Conservation (phyloP, 345 rosid genomes). For the Brassica nigra region DNA sequence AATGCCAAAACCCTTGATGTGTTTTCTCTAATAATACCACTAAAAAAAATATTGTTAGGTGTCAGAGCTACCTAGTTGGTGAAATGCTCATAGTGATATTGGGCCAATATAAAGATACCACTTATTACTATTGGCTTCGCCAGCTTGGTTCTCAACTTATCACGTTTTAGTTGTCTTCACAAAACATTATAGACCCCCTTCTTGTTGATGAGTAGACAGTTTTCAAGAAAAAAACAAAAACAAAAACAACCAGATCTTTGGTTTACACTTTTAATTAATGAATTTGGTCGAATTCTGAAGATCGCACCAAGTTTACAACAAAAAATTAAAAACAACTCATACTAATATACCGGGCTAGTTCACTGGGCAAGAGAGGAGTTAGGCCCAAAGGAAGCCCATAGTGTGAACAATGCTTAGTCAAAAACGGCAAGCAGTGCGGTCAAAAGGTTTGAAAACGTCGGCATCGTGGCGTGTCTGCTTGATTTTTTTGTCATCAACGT, state of each 20-base stretch:
- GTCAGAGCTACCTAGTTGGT: slow-evolving; percentile 22
- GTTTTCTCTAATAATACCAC: not conserved
- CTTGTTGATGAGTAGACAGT: not conserved
- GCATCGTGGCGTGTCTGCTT: slow-evolving; percentile 39
- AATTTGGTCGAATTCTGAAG: not conserved
- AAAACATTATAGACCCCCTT: not conserved
- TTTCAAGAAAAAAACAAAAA: not conserved
- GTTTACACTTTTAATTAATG: not conserved
- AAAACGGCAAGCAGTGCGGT: slow-evolving; percentile 32
- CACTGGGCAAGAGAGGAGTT: not conserved
- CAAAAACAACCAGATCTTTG: not conserved
- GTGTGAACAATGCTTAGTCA: not conserved
- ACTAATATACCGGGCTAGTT: not conserved
- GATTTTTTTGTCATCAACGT: slow-evolving; percentile 24
- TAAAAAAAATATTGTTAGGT: slow-evolving; percentile 29
- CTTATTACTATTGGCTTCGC: slow-evolving; percentile 23
- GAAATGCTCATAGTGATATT: slow-evolving; percentile 6
- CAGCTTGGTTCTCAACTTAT: slow-evolving; percentile 17
- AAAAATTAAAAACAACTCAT: not conserved
- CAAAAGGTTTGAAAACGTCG: slow-evolving; percentile 24
- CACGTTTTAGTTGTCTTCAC: not conserved
- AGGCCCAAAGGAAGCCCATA: slow-evolving; percentile 27
- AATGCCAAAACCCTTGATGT: not conserved
- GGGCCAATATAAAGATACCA: slow-evolving; percentile 24
- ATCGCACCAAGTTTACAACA: not conserved